Conservation (phyloP, 805 yeast genomes). For the Myxozyma geophila region DNA sequence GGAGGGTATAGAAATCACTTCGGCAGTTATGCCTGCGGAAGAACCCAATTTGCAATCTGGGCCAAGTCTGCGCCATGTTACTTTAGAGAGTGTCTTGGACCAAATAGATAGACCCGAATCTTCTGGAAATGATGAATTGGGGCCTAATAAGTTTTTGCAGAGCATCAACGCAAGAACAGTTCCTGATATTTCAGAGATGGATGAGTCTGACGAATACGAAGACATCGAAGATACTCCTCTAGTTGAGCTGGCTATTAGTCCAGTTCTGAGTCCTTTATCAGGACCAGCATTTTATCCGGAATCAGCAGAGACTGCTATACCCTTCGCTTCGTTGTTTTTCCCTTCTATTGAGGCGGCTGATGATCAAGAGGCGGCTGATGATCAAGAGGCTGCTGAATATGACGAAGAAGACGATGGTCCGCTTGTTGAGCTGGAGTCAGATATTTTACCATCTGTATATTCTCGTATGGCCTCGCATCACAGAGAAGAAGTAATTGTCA, state of each 20-base stretch:
- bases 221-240: conserved; percentile 12
- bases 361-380: conserved; percentile 1
- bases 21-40: background rate
- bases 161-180: background rate
- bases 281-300: background rate
- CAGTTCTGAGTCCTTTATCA: background rate
- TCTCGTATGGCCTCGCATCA: background rate
- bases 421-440: conserved; percentile 2
- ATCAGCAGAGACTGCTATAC: background rate
- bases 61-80: conserved; percentile 15
- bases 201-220: background rate
- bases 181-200: conserved; percentile 10
- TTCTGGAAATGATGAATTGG: conserved; percentile 23
- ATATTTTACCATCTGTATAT: background rate
- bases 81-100: conserved; percentile 15
- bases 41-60: background rate
- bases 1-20: background rate
- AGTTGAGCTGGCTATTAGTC: conserved; percentile 6
- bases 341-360: background rate
- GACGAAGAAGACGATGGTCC: conserved; percentile 16
- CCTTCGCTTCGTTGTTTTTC: background rate
- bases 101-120: conserved; percentile 17
- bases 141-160: background rate
- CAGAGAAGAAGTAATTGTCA: background rate
- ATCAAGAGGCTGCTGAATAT: background rate